Percentiles rank a stretch among this genome's conserved stretches.
Evolutionary conservation across 331 rosid species (phyloP).

Genomic region (Pyrus hybrid): DNA sequence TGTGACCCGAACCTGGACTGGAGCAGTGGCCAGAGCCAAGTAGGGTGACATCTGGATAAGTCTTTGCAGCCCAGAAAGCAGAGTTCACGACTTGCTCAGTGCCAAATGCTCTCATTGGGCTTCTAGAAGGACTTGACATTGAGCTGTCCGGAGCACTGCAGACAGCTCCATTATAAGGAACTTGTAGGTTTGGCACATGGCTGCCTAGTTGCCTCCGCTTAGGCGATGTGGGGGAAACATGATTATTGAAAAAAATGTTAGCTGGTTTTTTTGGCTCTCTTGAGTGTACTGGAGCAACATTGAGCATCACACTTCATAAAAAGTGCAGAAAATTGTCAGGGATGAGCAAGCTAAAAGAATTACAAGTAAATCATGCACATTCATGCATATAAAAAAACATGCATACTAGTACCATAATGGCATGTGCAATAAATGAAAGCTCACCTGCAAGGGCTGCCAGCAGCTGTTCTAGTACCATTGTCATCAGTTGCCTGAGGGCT

Average conservation of each 20-base stretch:
- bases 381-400: constrained; percentile 12
- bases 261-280: constrained; percentile 50
- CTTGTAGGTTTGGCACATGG: constrained; percentile 81
- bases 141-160: constrained; percentile 96
- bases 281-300: constrained; percentile 37
- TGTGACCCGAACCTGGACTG: constrained; percentile 97
- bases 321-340: constrained; percentile 29
- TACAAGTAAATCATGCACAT: constrained; percentile 2
- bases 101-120: constrained; percentile 84
- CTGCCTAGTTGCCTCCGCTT: constrained; percentile 64
- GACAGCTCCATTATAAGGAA: constrained; percentile 75
- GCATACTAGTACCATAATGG: constrained; percentile 1
- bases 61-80: constrained; percentile 70
- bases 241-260: constrained; percentile 44
- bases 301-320: constrained; percentile 57
- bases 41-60: constrained; percentile 58
- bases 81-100: constrained; percentile 76
- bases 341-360: constrained; percentile 21
- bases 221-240: constrained; percentile 48
- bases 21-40: constrained; percentile 92
- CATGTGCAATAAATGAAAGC: constrained; percentile 13
- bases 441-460: constrained; percentile 77
- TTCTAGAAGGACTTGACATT: constrained; percentile 93
- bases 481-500: constrained; percentile 74
- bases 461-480: constrained; percentile 61